Conservation (phyloP, 1,284 basidiomycete genomes). For the Ganoderma sinense region DNA sequence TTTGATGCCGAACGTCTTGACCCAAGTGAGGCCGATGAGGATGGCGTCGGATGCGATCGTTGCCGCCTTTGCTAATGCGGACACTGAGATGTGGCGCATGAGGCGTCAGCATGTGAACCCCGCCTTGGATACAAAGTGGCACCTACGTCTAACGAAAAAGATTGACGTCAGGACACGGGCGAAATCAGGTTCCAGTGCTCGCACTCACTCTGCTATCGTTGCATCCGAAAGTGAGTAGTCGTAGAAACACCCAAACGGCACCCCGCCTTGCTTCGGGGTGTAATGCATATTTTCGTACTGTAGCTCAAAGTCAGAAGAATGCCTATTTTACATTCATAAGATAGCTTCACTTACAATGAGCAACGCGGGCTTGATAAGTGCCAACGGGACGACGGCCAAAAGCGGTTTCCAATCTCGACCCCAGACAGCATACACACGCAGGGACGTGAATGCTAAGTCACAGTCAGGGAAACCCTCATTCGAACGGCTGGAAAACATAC, state of each 20-base stretch:
- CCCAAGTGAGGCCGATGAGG: constrained; percentile 18
- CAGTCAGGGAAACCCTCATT: not conserved
- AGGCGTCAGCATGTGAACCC: not conserved
- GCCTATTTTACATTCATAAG: not conserved
- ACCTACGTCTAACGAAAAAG: not conserved
- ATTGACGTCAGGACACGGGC: not conserved
- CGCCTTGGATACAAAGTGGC: not conserved
- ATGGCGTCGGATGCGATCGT: constrained; percentile 9
- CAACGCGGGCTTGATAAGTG: not conserved
- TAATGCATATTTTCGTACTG: not conserved
- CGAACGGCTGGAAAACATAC: not conserved
- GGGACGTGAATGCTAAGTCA: constrained; percentile 1
- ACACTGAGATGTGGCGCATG: not conserved
- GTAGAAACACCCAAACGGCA: not conserved
- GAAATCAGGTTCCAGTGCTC: not conserved
- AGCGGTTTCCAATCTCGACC: constrained; percentile 1
- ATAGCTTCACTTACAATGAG: constrained; percentile 5
- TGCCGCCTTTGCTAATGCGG: not conserved
- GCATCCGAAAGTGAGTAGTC: not conserved
- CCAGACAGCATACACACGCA: not conserved
- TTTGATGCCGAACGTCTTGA: constrained; percentile 10
- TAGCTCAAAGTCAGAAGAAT: not conserved
- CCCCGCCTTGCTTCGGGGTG: not conserved
- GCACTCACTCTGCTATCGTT: not conserved
- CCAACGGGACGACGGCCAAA: not conserved